Evolutionary conservation across 139 green algal genomes (phyloP).

Genomic region (Marvania coccoides): DNA sequence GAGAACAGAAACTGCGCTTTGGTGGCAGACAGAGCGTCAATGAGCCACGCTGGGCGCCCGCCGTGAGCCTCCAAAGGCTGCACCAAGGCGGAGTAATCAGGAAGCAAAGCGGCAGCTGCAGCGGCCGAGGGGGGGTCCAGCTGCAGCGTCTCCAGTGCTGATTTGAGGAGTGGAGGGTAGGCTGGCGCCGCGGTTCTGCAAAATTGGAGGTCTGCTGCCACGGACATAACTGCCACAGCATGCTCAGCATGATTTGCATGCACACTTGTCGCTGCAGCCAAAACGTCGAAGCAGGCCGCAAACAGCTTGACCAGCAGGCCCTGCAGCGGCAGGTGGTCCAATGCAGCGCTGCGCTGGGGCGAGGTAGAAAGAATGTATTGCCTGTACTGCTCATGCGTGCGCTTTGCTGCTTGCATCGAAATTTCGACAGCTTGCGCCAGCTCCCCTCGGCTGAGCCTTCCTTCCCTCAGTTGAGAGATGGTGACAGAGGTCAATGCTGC

Average conservation of each 20-base stretch:
- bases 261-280: neutral
- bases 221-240: conserved; percentile 1
- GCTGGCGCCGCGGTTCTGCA: conserved; percentile 8
- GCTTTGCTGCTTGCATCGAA: neutral
- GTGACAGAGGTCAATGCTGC: neutral
- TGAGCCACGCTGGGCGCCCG: conserved; percentile 9
- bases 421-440: neutral
- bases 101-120: conserved; percentile 8
- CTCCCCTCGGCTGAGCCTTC: neutral
- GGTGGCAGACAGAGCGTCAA: conserved; percentile 14
- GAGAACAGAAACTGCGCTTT: conserved; percentile 27
- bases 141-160: conserved; percentile 2
- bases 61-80: neutral
- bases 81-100: conserved; percentile 17
- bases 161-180: conserved; percentile 21
- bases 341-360: neutral
- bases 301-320: conserved; percentile 16
- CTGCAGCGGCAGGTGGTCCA: neutral
- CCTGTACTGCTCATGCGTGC: neutral
- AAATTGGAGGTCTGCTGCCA: conserved; percentile 31
- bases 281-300: neutral
- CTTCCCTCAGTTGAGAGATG: neutral
- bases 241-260: neutral
- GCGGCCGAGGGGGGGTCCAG: neutral
- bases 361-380: neutral